phyloP scores from a whole-genome alignment of 768 basidiomycete genomes.

The Lentinula aciculospora region DNA sequence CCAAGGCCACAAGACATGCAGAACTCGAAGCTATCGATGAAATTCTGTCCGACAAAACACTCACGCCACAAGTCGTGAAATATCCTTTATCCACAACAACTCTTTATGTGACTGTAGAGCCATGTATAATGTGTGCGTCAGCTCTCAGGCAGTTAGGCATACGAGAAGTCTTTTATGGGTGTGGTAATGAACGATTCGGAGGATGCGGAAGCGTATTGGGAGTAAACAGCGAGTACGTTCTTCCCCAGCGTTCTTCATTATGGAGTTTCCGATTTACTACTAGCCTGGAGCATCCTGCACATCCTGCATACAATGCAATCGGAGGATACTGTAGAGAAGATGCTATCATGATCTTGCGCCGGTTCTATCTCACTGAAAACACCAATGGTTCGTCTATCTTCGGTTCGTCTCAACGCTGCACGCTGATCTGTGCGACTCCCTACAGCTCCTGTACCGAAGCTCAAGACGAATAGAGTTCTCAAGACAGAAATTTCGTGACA shows the following conservation, averaged over 20 bases:
- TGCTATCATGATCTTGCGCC: slow-evolving; percentile 79
- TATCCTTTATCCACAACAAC: slow-evolving; percentile 76
- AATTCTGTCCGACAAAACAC: slow-evolving; percentile 59
- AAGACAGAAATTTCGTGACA: slow-evolving; percentile 66
- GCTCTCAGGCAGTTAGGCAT: slow-evolving; percentile 93
- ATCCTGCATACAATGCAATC: slow-evolving; percentile 67
- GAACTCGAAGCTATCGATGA: slow-evolving; percentile 95
- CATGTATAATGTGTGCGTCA: slow-evolving; percentile 98
- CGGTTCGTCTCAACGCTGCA: slow-evolving; percentile 3
- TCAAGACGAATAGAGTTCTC: slow-evolving; percentile 77
- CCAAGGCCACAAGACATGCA: slow-evolving; percentile 91
- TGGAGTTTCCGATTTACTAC: slow-evolving; percentile 3
- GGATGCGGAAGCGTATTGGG: slow-evolving; percentile 93
- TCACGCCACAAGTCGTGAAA: slow-evolving; percentile 43
- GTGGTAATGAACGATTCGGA: slow-evolving; percentile 93
- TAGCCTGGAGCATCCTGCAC: slow-evolving; percentile 68
- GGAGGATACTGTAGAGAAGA: slow-evolving; percentile 79
- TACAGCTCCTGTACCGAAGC: slow-evolving; percentile 84
- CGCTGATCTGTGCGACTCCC: slow-evolving; percentile 11
- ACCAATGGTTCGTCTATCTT: slow-evolving; percentile 56
- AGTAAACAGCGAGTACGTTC: slow-evolving; percentile 67
- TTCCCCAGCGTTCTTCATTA: neutral
- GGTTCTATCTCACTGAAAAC: slow-evolving; percentile 93
- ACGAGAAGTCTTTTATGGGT: slow-evolving; percentile 86
- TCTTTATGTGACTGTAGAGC: slow-evolving; percentile 97